These are phyloP conservation scores for Blastobotrys arbuscula DNA, from an alignment of 1,139 yeast species.

Conservation along the genomic window DNA sequence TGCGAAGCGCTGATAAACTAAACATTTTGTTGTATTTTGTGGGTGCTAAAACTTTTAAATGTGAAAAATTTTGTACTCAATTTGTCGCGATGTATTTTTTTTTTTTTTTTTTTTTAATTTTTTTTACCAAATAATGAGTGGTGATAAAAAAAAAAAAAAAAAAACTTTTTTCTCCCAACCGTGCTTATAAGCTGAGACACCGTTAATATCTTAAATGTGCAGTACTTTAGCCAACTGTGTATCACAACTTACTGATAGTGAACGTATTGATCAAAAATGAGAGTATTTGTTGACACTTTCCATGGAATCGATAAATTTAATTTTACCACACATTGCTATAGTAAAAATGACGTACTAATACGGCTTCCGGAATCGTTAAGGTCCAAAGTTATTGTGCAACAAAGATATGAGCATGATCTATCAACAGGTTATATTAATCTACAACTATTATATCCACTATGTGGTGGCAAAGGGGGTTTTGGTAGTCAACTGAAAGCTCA, in stretches of 20 bases:
- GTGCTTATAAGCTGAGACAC: too few relatives aligned
- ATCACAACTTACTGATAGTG: too few relatives aligned
- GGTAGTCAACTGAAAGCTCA: slow-evolving; percentile 42
- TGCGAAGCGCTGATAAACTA: not conserved
- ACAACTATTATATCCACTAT: slow-evolving; percentile 24
- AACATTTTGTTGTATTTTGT: not conserved
- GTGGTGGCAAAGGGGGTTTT: slow-evolving; percentile 51
- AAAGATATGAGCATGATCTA: not conserved
- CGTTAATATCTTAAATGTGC: too few relatives aligned
- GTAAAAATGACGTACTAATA: not conserved
- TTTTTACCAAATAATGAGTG: too few relatives aligned
- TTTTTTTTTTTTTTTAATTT: not conserved
- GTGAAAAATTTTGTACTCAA: not conserved
- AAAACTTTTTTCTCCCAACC: too few relatives aligned
- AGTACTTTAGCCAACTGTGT: too few relatives aligned
- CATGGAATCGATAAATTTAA: slow-evolving; percentile 4
- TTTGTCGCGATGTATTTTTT: not conserved
- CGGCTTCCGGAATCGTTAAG: slow-evolving; percentile 5
- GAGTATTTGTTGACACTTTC: slow-evolving; percentile 10
- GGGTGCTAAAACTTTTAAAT: not conserved
- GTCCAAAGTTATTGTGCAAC: not conserved
- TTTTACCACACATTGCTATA: not conserved
- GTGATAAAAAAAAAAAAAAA: too few relatives aligned
- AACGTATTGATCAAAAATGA: slow-evolving; percentile 5
- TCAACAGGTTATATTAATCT: not conserved